Evolutionary conservation across 495 filamentous ascomycete genomes (phyloP).

Genomic region (Aspergillus baeticus): DNA sequence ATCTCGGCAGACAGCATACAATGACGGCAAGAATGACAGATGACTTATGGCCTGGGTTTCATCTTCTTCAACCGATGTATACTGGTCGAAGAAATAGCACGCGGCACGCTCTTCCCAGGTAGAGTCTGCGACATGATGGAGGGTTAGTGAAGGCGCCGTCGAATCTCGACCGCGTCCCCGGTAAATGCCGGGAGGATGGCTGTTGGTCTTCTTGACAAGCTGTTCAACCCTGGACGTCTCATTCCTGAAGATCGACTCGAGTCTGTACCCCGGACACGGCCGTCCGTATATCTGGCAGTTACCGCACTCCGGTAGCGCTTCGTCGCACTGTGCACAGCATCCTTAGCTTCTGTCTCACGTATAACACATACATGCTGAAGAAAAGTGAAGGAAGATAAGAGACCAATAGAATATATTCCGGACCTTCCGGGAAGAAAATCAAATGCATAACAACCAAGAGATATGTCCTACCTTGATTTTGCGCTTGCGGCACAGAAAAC

Average conservation of each 20-base stretch:
- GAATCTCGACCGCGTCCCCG: neutral
- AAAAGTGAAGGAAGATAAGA: constrained; percentile 1
- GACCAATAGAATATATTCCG: neutral
- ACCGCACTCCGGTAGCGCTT: constrained; percentile 40
- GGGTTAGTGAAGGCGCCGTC: constrained; percentile 9
- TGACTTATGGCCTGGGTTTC: constrained; percentile 27
- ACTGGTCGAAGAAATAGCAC: constrained; percentile 48
- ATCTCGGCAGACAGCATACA: constrained; percentile 35
- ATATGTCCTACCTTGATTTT: constrained; percentile 46
- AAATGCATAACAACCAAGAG: constrained; percentile 1
- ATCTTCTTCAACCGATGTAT: constrained; percentile 23
- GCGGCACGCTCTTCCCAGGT: constrained; percentile 42
- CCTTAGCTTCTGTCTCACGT: constrained; percentile 17
- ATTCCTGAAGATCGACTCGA: constrained; percentile 40
- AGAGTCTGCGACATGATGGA: constrained; percentile 29
- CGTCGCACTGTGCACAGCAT: constrained; percentile 37
- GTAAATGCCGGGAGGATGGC: constrained; percentile 5
- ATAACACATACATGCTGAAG: neutral
- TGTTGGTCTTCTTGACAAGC: constrained; percentile 24
- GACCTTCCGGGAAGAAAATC: neutral
- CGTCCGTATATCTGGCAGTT: constrained; percentile 43
- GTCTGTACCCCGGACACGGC: constrained; percentile 44
- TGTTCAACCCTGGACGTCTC: constrained; percentile 36
- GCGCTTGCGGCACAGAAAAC: constrained; percentile 46
- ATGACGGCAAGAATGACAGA: constrained; percentile 35